These are phyloP conservation scores for Ephemerocybe angulata DNA, from an alignment of 768 basidiomycete species.

Conservation along the genomic window DNA sequence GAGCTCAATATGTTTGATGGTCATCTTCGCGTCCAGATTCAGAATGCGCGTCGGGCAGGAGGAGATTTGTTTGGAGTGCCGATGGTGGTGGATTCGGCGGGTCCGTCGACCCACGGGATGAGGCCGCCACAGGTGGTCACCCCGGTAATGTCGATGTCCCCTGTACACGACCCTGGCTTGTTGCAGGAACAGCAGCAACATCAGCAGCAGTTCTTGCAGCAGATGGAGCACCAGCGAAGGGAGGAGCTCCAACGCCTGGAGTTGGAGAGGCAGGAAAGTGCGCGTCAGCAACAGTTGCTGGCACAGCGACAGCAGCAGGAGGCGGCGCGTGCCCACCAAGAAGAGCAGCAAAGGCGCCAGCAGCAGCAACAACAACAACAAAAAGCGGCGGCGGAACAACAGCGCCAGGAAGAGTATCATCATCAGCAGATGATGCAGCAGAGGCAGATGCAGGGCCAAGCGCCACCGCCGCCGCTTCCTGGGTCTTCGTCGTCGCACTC, in stretches of 20 bases:
- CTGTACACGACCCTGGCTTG: slow-evolving; percentile 14
- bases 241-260: slow-evolving; percentile 17
- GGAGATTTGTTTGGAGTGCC: slow-evolving; percentile 32
- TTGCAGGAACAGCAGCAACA: slow-evolving; percentile 23
- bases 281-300: slow-evolving; percentile 9
- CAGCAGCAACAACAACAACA: slow-evolving; percentile 13
- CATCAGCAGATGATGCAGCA: slow-evolving; percentile 9
- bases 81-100: too few species aligned
- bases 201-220: slow-evolving; percentile 19
- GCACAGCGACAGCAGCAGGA: slow-evolving; percentile 18
- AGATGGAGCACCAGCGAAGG: slow-evolving; percentile 22
- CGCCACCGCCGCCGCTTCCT: background rate
- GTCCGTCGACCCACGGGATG: slow-evolving; percentile 23
- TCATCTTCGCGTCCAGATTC: slow-evolving; percentile 47
- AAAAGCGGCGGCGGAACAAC: slow-evolving; percentile 7
- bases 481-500: background rate
- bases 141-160: background rate
- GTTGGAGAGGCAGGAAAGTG: slow-evolving; percentile 21
- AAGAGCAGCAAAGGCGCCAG: slow-evolving; percentile 17
- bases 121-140: slow-evolving; percentile 16
- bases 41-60: slow-evolving; percentile 39
- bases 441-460: slow-evolving; percentile 2
- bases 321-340: slow-evolving; percentile 12
- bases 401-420: slow-evolving; percentile 9
- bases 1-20: slow-evolving; percentile 58